Percentiles rank a stretch among this genome's conserved stretches.
Conservation (phyloP, 176 grass and related monocot genomes). For the Aegilops bicornis region DNA sequence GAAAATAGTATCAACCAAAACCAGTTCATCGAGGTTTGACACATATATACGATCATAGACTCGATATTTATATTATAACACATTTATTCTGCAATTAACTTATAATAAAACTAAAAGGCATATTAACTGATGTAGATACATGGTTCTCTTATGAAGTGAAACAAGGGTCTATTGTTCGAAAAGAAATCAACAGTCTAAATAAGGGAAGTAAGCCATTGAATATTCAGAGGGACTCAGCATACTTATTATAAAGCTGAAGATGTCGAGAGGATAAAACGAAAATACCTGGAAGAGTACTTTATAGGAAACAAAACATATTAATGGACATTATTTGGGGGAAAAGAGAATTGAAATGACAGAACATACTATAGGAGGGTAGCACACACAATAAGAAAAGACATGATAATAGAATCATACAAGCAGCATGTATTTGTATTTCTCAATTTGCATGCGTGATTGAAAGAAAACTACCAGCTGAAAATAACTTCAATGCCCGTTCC, state of each 20-base stretch:
- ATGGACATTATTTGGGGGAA: not conserved
- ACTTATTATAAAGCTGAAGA: conserved; percentile 90
- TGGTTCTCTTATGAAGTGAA: conserved; percentile 2
- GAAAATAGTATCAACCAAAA: too few relatives aligned
- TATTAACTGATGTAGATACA: not conserved
- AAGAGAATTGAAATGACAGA: not conserved
- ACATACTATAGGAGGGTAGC: not conserved
- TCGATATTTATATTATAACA: too few relatives aligned
- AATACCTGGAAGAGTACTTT: conserved; percentile 57
- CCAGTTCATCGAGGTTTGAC: too few relatives aligned
- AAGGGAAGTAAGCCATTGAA: not conserved
- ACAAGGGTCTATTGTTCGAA: not conserved
- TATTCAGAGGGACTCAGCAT: conserved; percentile 14
- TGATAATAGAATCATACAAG: not conserved
- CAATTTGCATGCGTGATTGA: not conserved
- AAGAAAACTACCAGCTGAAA: not conserved
- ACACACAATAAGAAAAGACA: not conserved
- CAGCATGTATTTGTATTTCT: not conserved
- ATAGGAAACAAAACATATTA: conserved; percentile 29
- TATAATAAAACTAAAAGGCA: not conserved
- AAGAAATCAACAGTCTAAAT: conserved; percentile 4
- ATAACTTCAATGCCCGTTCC: not conserved
- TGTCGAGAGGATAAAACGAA: conserved; percentile 93
- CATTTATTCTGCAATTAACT: not conserved
- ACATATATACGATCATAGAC: too few relatives aligned